Evolutionary conservation across 2,329 filamentous ascomycete genomes (phyloP), one percentile per base, ranked within the genome.

Genomic region (Chaetothyriales sp.): DNA sequence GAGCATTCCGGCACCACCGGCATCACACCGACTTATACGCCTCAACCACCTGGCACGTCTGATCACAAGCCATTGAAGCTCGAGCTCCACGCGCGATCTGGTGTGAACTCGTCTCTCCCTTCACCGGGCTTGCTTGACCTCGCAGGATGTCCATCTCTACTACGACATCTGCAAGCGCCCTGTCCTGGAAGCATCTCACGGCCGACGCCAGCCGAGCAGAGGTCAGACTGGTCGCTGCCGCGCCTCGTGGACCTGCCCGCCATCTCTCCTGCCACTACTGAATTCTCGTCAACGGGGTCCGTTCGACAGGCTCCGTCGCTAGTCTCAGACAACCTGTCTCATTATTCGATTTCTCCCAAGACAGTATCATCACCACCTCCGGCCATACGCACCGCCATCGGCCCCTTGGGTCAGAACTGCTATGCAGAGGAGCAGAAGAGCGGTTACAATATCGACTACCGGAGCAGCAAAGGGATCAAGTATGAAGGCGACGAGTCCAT

Each of bases 281-380:
- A 82, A 50, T 73, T 77, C 43, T 86, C 83, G 2, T 70, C 73
- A 53, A 67, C 72, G 48, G 74, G 76, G 18, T 76, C 73, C 1
- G 69, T 76, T 15, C 81, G 84, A 45, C 72, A 73, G 28, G 78
- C 81, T 4, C 83, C 83, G 5, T 85, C 83, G 1, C 73, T 87
- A 56, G 74, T 86, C 48, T 88, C 85, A 0, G 86, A 92, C 64
- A 71, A 73, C 25, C 76, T 77, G 56, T 83, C 81, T 1, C 73
- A 77, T 51, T 78, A 79, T 63, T 81, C 80, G 3, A 75, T 75
- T 28, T 83, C 81, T 9, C 78, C 80, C 15, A 69, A 62, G 62
- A 70, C 63, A 57, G 53, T 67, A 48, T 64, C 66, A 43, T 72
- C 70, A 2, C 69, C 70, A 18, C 66, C 70, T 47, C 60, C 69